phyloP scores from a whole-genome alignment of 371 early-diverging fungal genomes.

The Smittium mucronatum region DNA sequence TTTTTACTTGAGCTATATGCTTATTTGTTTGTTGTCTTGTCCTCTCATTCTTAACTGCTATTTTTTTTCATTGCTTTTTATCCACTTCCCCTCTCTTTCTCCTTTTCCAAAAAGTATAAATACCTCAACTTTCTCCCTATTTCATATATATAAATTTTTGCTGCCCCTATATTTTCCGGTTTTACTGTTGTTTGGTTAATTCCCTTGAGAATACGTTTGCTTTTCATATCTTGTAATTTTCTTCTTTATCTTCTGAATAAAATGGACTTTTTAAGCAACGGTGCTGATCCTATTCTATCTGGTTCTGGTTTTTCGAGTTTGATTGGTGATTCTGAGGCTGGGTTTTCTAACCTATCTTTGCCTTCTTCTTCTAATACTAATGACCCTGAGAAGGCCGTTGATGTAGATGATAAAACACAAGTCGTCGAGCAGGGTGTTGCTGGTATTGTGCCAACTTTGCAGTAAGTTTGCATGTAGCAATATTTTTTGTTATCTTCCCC shows the following conservation, averaged over 20 bases:
- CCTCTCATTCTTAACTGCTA: no score
- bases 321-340: no score
- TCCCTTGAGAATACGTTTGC: not conserved
- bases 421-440: slow-evolving; percentile 19
- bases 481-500: not conserved
- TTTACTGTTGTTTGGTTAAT: not conserved
- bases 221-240: not conserved
- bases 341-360: no score
- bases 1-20: no score
- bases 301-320: no score
- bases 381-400: not conserved
- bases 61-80: not conserved
- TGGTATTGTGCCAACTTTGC: slow-evolving; percentile 70
- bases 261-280: not conserved
- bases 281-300: not conserved
- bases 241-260: not conserved
- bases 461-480: slow-evolving; percentile 69
- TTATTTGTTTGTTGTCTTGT: no score
- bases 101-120: slow-evolving; percentile 4
- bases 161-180: not conserved
- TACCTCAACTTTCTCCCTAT: not conserved
- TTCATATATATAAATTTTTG: slow-evolving; percentile 3
- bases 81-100: slow-evolving; percentile 1
- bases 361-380: not conserved
- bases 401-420: not conserved